Evolutionary conservation across 768 basidiomycete species (phyloP).

Genomic region (Collybia nuda): DNA sequence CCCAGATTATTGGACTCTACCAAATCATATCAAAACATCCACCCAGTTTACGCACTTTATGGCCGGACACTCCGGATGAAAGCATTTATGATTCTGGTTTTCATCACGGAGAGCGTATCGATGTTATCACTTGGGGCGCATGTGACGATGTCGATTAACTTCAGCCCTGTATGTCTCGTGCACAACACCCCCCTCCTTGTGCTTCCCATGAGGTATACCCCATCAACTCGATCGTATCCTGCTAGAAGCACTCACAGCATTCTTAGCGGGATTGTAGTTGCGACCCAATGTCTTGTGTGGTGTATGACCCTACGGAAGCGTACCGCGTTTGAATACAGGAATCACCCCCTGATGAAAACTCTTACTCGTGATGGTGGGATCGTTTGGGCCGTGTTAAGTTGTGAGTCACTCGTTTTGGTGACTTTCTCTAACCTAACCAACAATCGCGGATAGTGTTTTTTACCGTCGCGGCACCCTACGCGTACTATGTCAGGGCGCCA

Average conservation of each 20-base stretch:
- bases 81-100: constrained; percentile 1
- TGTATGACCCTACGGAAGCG: constrained; percentile 4
- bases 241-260: not conserved
- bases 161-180: constrained; percentile 11
- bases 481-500: constrained; percentile 3
- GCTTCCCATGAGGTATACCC: constrained; percentile 7
- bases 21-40: not conserved
- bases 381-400: constrained; percentile 1
- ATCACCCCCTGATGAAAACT: not conserved
- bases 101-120: constrained; percentile 1
- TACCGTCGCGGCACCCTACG: constrained; percentile 7
- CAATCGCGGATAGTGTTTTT: constrained; percentile 3
- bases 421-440: not conserved
- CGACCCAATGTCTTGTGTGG: constrained; percentile 8
- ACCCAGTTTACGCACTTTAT: constrained; percentile 11
- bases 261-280: not conserved
- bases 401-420: not conserved
- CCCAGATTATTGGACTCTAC: not conserved
- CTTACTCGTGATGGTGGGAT: constrained; percentile 9
- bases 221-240: too few relatives aligned
- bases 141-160: not conserved
- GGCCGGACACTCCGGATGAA: not conserved
- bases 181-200: constrained; percentile 6
- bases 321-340: not conserved
- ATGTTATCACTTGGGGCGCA: not conserved